Conservation (phyloP, 2,329 filamentous ascomycete genomes). For the Blastomyces percursus region DNA sequence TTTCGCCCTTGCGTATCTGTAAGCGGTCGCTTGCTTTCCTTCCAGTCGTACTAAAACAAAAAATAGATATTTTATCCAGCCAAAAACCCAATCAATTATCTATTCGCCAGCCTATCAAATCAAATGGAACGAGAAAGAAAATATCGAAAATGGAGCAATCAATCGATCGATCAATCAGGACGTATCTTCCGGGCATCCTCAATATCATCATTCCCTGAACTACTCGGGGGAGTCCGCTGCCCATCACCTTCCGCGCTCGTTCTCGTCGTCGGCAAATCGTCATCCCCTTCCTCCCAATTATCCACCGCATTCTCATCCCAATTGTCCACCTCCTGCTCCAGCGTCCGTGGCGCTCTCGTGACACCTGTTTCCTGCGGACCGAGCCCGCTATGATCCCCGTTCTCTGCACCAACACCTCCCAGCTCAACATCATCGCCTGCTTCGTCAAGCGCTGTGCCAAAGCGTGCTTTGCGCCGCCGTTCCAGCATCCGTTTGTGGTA, state of each 20-base stretch:
- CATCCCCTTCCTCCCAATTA: constrained; percentile 46
- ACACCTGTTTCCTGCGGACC: constrained; percentile 55
- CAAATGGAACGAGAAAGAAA: neutral
- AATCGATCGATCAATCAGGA: constrained; percentile 18
- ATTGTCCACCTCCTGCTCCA: constrained; percentile 80
- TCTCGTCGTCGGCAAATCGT: constrained; percentile 14
- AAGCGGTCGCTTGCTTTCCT: neutral
- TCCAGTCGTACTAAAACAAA: neutral
- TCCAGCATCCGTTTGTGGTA: constrained; percentile 96
- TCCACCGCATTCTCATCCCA: constrained; percentile 80
- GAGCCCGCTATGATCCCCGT: constrained; percentile 25
- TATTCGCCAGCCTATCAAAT: neutral
- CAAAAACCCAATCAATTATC: neutral
- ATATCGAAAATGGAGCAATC: constrained; percentile 1
- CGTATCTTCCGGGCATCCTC: constrained; percentile 21
- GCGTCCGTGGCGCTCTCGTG: constrained; percentile 30
- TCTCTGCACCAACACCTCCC: constrained; percentile 32
- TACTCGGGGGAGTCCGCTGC: constrained; percentile 19
- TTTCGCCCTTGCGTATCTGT: neutral
- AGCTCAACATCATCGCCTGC: constrained; percentile 33
- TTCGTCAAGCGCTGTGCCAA: constrained; percentile 48
- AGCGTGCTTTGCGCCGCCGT: constrained; percentile 61
- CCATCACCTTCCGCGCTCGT: constrained; percentile 7
- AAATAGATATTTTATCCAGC: neutral
- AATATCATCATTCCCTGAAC: constrained; percentile 17